Evolutionary conservation across 148 eudicot species (phyloP), one percentile per base, ranked within the genome.

Genomic region (Suaeda aralocaspica): DNA sequence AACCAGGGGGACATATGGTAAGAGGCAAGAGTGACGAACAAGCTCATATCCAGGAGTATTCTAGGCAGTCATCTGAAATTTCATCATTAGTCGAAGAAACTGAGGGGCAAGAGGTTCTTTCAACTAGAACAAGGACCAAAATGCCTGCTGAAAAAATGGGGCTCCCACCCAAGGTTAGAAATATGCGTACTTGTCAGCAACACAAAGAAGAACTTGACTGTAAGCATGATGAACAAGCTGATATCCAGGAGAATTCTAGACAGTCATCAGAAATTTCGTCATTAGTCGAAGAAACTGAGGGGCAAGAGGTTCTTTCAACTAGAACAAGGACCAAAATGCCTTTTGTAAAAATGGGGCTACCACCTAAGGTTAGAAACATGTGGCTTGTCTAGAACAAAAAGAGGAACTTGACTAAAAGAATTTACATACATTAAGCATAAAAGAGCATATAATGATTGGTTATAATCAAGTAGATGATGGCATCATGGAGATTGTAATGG

Each of bases 81-180:
- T 59, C 78, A 0, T 34, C 28, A 16, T n/a, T 16, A 16, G 19
- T 5, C 10, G 66, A 61, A 36, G 44, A 19, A 33, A 18, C 15
- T 4, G 46, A 22, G 44, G 24, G 46, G 0, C 44, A 34, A 36
- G 66, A 61, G 29, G 46, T 39, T n/a, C 26, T 60, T 21, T 60
- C 64, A 33, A 33, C 64, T 31, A 60, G 64, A 34, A 34, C 44
- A 60, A 34, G 44, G 8, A 19, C 15, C 64, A 60, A 55, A 55
- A 5, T 24, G 12, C n/a, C 16, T 0, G 36, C 28, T 12, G 2
- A 4, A 14, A 39, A 22, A 18, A 5, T 36, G 26, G 66, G 66
- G 48, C 66, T 61, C 48, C 66, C 66, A 36, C 66, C 66, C n/a
- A 61, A 61, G 66, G 66, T 61, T 16, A 59, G 41, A 30, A 28